A percentile compares a stretch with the other conserved stretches of the same genome.
Evolutionary conservation across 805 yeast genomes (phyloP).

Genomic region (Helenozyma baotianmanensis): DNA sequence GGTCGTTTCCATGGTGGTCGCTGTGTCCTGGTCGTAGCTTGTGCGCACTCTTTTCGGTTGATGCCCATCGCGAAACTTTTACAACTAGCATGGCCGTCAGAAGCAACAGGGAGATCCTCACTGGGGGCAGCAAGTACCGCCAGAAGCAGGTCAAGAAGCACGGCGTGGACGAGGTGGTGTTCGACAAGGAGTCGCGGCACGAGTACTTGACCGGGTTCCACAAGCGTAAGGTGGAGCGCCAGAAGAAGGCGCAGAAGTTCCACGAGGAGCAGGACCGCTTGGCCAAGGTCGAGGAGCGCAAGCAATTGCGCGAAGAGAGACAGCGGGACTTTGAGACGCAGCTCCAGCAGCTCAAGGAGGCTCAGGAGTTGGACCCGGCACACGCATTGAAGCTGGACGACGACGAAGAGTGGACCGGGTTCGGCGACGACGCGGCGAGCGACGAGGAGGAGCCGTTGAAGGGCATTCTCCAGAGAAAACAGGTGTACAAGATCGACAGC

Average conservation of each 20-base stretch:
- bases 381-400: constrained; percentile 11
- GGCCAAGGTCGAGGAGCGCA: constrained; percentile 72
- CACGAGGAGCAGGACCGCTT: constrained; percentile 73
- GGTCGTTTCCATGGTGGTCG: constrained; percentile 40
- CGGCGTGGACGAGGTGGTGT: constrained; percentile 77
- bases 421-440: constrained; percentile 14
- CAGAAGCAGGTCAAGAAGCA: constrained; percentile 43
- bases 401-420: constrained; percentile 41
- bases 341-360: constrained; percentile 52
- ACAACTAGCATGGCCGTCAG: constrained; percentile 20
- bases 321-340: constrained; percentile 62
- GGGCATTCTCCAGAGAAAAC: constrained; percentile 19
- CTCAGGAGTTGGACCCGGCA: constrained; percentile 20
- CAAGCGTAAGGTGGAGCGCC: constrained; percentile 83
- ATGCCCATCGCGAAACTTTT: constrained; percentile 17
- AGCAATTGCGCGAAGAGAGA: constrained; percentile 64
- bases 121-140: constrained; percentile 80
- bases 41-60: too few species aligned
- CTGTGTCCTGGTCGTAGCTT: too few species aligned
- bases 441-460: constrained; percentile 11
- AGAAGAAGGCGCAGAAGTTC: constrained; percentile 76
- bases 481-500: constrained; percentile 29
- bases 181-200: constrained; percentile 72
- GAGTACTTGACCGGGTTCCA: constrained; percentile 94
- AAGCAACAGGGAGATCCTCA: constrained; percentile 77